Base-by-base conservation (phyloP, 306 rosid genomes). In the Calophaca sinica region DNA sequence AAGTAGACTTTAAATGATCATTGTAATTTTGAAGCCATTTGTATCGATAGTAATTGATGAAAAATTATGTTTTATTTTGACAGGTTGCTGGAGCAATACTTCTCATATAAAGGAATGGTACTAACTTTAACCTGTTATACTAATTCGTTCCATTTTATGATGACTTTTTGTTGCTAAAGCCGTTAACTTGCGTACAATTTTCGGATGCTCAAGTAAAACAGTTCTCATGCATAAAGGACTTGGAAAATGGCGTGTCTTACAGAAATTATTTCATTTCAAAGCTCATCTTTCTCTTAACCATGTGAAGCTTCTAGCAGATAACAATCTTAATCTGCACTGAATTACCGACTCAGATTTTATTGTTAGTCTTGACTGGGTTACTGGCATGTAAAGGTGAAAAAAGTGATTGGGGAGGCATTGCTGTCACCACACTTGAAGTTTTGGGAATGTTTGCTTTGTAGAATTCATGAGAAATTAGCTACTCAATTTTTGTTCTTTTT, bases 51-150 rank as follows among this genome's bases (percentile, higher is more conserved):
- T 63, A 57, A 63, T 69, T 86, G 46, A 79, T 80, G 72, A 29
- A 14, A 73, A 73, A 45, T 61, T 35, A 35, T 42, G 36, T 61
- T 71, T 82, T 70, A 28, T 41, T 77, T 83, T 91, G 84, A 82
- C 93, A 94, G 98, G 33, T 85, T 94, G 99, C 88, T 94, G 99
- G 99, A 86, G 13, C 61, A 48, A 77, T 38, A 87, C 91, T 58
- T 31, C 79, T 31, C 97, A 90, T 70, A 81, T 94, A 64, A 87
- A 90, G 58, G 84, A 88, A 86, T 94, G 99, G 98, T 91, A 91
- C 62, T 20, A 29, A 39, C 68, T 55, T 52, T 9, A 36, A 68
- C 51, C 33, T 68, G 50, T 45, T 83, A 62, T 54, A 71, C 32
- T 80, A 62, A n/a, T 61, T 6, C 9, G 6, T 70, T 46, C 28